Conservation (phyloP, 345 rosid species). For the Barbarea vulgaris region DNA sequence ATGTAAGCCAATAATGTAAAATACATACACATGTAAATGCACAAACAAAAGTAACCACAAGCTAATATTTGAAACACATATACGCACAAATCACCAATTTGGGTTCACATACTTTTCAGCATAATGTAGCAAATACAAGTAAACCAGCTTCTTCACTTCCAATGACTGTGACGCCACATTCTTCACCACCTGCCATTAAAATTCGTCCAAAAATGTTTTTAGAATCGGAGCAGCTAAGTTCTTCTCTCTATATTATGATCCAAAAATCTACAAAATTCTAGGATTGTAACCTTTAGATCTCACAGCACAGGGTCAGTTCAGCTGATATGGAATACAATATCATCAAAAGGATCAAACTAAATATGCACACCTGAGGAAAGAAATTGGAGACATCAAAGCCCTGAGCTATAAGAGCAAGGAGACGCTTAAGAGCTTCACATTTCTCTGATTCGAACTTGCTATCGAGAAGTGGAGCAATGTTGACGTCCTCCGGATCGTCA, state of each 20-base stretch:
- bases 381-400: constrained; percentile 96
- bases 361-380: constrained; percentile 74
- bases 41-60: not conserved
- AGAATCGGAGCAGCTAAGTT: not conserved
- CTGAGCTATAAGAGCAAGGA: constrained; percentile 91
- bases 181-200: constrained; percentile 74
- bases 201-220: constrained; percentile 4
- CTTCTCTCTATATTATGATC: too few relatives aligned
- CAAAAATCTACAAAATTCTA: too few relatives aligned
- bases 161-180: constrained; percentile 91
- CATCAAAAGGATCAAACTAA: not conserved
- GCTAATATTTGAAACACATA: not conserved
- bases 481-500: constrained; percentile 95
- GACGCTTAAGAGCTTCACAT: constrained; percentile 94
- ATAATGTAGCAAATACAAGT: constrained; percentile 90
- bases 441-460: constrained; percentile 95
- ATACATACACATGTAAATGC: not conserved
- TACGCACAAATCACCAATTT: not conserved
- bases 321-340: not conserved
- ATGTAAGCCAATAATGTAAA: constrained; percentile 8
- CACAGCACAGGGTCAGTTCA: not conserved
- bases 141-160: constrained; percentile 97
- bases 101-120: constrained; percentile 74
- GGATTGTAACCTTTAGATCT: too few relatives aligned
- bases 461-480: constrained; percentile 79